Evolutionary conservation across 805 yeast species (phyloP).

Genomic region (Danielia oregonensis): DNA sequence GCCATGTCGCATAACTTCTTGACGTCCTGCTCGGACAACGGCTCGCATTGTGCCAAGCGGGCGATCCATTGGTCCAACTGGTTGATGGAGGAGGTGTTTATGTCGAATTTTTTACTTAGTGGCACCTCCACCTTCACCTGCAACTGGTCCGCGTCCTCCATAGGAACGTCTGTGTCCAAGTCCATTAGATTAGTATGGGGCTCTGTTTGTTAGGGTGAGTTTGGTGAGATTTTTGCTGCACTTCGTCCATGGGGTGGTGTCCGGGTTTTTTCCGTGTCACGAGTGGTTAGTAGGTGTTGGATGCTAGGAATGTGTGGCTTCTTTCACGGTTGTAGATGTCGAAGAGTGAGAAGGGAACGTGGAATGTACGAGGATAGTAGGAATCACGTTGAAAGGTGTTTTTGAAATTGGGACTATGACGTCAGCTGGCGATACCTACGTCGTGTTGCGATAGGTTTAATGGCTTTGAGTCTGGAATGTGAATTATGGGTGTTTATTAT

Average conservation of each 20-base stretch:
- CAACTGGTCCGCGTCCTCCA: slow-evolving; percentile 66
- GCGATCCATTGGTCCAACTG: slow-evolving; percentile 89
- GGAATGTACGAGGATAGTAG: too few relatives aligned
- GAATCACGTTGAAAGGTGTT: too few relatives aligned
- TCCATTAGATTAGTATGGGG: slow-evolving; percentile 51
- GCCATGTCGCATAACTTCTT: slow-evolving; percentile 84
- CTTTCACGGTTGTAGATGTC: too few relatives aligned
- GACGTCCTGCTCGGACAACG: slow-evolving; percentile 76
- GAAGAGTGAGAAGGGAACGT: too few relatives aligned
- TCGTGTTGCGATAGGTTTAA: too few relatives aligned
- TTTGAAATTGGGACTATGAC: too few relatives aligned
- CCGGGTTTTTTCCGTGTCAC: slow-evolving; percentile 6
- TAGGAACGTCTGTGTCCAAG: slow-evolving; percentile 75
- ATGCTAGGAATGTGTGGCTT: too few relatives aligned
- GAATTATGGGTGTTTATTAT: too few relatives aligned
- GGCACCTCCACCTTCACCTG: slow-evolving; percentile 29
- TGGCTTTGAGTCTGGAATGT: too few relatives aligned
- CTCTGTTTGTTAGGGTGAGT: background rate
- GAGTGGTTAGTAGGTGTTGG: too few relatives aligned
- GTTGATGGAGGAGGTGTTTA: slow-evolving; percentile 41
- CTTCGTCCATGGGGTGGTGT: slow-evolving; percentile 8
- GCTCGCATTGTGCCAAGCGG: slow-evolving; percentile 72
- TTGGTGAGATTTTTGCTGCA: slow-evolving; percentile 1
- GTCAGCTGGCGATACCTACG: too few relatives aligned
- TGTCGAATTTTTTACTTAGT: slow-evolving; percentile 33